Conservation (phyloP, 2,329 filamentous ascomycete species). For the Onygena corvina region DNA sequence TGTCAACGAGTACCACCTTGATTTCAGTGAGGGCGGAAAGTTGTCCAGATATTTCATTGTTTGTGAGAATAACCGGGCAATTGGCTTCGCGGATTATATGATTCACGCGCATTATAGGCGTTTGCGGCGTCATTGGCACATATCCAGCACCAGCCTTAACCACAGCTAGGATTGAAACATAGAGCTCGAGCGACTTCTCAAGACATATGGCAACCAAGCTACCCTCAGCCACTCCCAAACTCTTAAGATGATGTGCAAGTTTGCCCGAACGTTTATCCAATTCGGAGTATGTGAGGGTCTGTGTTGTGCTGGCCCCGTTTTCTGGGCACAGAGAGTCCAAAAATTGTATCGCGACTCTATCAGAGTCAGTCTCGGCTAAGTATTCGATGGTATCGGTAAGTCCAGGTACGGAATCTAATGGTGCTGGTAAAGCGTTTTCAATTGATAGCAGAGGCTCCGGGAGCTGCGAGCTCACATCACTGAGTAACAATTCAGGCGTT, state of each 20-base stretch:
- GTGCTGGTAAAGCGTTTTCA: conserved; percentile 35
- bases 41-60: conserved; percentile 8
- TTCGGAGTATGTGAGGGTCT: conserved; percentile 49
- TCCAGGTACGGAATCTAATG: conserved; percentile 30
- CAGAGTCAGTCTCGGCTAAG: conserved; percentile 39
- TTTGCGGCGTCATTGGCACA: conserved; percentile 64
- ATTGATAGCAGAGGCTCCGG: conserved; percentile 35
- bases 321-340: conserved; percentile 37
- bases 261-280: conserved; percentile 54
- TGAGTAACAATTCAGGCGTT: conserved; percentile 25
- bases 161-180: conserved; percentile 60
- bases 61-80: conserved; percentile 38
- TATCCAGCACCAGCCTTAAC: conserved; percentile 68
- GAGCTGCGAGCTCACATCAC: conserved; percentile 22
- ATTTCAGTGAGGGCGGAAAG: background rate
- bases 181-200: conserved; percentile 63
- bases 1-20: background rate
- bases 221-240: conserved; percentile 38
- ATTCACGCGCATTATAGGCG: conserved; percentile 48
- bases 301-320: conserved; percentile 20
- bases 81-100: conserved; percentile 52
- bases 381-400: conserved; percentile 46
- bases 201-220: conserved; percentile 61
- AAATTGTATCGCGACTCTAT: conserved; percentile 54
- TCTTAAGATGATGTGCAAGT: conserved; percentile 47